Base-by-base conservation (phyloP, 441 rosid genomes). In the Euphorbia corollata region DNA sequence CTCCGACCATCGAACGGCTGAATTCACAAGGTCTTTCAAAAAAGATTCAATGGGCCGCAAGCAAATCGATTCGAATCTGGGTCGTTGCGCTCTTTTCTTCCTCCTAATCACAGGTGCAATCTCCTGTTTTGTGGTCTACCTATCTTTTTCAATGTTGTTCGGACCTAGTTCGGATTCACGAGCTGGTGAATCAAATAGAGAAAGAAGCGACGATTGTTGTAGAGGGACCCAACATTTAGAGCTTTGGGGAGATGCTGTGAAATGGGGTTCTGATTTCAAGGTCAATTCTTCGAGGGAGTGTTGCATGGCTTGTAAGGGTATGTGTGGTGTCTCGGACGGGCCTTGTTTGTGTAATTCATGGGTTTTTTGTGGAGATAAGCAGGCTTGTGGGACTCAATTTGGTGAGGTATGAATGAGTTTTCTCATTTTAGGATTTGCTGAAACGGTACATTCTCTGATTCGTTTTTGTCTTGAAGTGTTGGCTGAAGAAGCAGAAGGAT, bases 241-340 rank as follows among this genome's bases (percentile, higher is more conserved):
- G 85, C 81, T 91, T 0, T 91, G 97, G 97, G 91, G 96, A 36
- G 71, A 80, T 24, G 97, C 93, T 59, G 96, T 91, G 71, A 91
- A 88, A 74, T 91, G 97, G 93, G 96, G 97, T 8, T 71, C 91
- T 64, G 85, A 87, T 63, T 88, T 88, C 50, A 91, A 82, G 86
- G 71, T 88, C 70, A 81, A 86, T 73, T 78, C 87, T 43, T 79
- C 90, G n/a, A 73, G 59, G 39, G 80, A 77, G 48, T 88, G 96
- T 68, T 91, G 97, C 73, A 66, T 74, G 74, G 93, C 97, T 77
- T 88, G 96, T 75, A 87, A 89, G 81, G 80, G 70, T 36, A 84
- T 87, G 93, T 91, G 91, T 23, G 71, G 63, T 9, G 91, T 86
- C 19, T 76, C 65, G 8, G 84, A 80, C 6, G 97, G 93, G 7